Evolutionary conservation across 139 green algal genomes (phyloP), one percentile per base, ranked within the genome.

Genomic region (Chlorella sorokiniana): DNA sequence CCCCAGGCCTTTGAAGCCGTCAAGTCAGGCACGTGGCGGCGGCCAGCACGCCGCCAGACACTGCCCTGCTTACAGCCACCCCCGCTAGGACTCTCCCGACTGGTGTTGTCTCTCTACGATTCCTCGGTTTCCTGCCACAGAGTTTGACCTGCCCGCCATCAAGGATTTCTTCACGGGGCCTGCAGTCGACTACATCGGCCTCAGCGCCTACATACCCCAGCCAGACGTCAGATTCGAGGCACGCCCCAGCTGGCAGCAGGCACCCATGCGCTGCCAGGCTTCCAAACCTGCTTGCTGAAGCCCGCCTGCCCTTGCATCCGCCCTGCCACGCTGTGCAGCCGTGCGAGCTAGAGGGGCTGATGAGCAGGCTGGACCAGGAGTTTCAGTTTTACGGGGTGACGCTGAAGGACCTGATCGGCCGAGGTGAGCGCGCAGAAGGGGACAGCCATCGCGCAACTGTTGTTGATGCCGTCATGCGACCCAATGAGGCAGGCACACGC

Each of bases 121-220:
- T 1, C 27, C 61, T 25, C 5, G 6, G 14, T 31, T 52, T 59
- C 44, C 40, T 61, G 40, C 48, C 45, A 45, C 77, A 83, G 77
- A 83, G 35, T 86, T 85, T 27, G 72, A 86, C 71, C 42, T 83
- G 10, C 54, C 51, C 0, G 64, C 62, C 63, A 84, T 85, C 70
- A 51, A 68, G 35, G 31, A 35, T 3, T 52, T 91, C 45, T 90
- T 86, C 54, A 64, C 82, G 1, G 16, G 16, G 6, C 48, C 48
- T 16, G 65, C 56, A 8, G 35, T 85, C 23, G 83, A 88, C 51
- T 91, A 88, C 40, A 62, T 90, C 23, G 85, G 88, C n/a, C 89
- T 91, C 61, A 84, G 69, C 18, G 81, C 83, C 14, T 91, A 91
- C 69, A 78, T 85, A 0, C 81, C 88, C 7, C 81, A 83, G 67